Evolutionary conservation across 192 early-diverging fungal species (phyloP), one percentile per base, ranked within the genome.

Genomic region (Backusella psychrophila): DNA sequence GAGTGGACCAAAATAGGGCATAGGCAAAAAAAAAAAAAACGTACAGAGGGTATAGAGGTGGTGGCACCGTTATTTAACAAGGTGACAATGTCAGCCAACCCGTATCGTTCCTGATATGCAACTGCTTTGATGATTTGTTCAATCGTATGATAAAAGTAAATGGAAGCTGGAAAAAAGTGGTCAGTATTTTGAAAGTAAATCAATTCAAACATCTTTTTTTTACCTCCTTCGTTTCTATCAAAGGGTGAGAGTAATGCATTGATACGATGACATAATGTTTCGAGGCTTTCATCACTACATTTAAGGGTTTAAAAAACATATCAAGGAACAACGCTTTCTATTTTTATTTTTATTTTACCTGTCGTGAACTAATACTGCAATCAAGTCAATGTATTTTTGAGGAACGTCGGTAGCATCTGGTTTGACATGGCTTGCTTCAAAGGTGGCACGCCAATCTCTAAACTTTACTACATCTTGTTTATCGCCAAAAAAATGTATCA

Each of bases 171-270:
- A 33, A 2, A 33, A 33, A 3, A 33, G 33, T 33, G 2, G 33
- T 33, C 33, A 33, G 33, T 29, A 1, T 29, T 29, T 29, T 29
- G 29, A 29, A 29, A 1, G 29, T 29, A 29, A 29, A 29, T 29
- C 29, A 1, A 29, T 29, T 29, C 29, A 29, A 1, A n/a, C 42
- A 21, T n/a, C n/a, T n/a, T n/a, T n/a, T n/a, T n/a, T 19, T 69
- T 70, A 78, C 77, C 72, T 66, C 69, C 15, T 52, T 77, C 73
- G 15, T 75, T 52, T 75, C 76, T 39, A 26, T 71, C 65, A 73
- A 77, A 81, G 23, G 76, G 80, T 12, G 76, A 38, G 23, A 76
- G 35, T 6, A 69, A 53, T 38, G 69, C 66, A 36, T 76, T 70
- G 4, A 76, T 66, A 29, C 63, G 15, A 21, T n/a, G 66, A 41